phyloP scores from a whole-genome alignment of 2,329 filamentous ascomycete species.

The Dothistroma septosporum region DNA sequence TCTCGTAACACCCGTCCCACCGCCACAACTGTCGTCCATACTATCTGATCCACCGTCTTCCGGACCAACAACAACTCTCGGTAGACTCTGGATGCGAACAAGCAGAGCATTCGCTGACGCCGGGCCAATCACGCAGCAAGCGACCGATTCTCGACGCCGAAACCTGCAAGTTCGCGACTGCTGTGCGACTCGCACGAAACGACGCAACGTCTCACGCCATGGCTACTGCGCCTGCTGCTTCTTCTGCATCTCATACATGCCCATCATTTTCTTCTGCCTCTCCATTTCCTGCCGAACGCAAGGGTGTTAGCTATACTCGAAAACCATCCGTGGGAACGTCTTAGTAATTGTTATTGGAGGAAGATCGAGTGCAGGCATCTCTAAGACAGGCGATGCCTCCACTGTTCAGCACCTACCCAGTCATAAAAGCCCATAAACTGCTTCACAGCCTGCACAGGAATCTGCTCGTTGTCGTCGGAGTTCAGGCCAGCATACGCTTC shows the following conservation, averaged over 20 bases:
- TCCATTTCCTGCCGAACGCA: conserved; percentile 36
- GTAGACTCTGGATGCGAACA: not conserved
- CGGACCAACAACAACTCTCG: not conserved
- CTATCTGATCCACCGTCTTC: not conserved
- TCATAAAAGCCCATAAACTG: conserved; percentile 42
- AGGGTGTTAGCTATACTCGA: too few species aligned
- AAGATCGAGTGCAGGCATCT: too few species aligned
- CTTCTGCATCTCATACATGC: conserved; percentile 22
- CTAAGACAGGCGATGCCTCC: too few species aligned
- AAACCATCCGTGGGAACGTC: too few species aligned
- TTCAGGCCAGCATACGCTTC: conserved; percentile 47
- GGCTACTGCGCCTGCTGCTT: not conserved
- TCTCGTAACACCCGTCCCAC: conserved; percentile 4
- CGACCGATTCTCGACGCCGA: not conserved
- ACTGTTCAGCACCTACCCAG: conserved; percentile 11
- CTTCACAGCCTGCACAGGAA: conserved; percentile 47
- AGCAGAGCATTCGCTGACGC: not conserved
- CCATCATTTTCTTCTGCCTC: conserved; percentile 42
- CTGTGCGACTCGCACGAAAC: not conserved
- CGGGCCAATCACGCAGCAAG: not conserved
- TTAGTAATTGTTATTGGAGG: too few species aligned
- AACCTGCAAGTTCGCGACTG: not conserved
- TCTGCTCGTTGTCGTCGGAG: conserved; percentile 48
- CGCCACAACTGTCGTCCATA: not conserved
- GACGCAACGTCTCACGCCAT: not conserved